Evolutionary conservation across 2,329 filamentous ascomycete species (phyloP), one percentile per base, ranked within the genome.

Genomic region (Penicillium sp.): DNA sequence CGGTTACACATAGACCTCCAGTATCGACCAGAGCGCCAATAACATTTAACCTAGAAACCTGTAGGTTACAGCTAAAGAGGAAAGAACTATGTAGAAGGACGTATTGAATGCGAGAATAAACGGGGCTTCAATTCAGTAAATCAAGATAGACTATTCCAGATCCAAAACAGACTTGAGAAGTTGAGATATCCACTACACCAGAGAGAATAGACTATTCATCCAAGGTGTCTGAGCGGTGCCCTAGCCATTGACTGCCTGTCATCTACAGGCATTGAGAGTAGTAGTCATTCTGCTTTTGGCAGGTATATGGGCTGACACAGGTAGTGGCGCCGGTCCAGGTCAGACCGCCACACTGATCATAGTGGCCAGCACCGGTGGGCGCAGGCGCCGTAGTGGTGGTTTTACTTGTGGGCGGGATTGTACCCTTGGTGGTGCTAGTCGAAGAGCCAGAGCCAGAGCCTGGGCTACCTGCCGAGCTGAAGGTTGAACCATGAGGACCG

Each of bases 401-500:
- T 2, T 52, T 25, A 25, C 4, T 25, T 6, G 22, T 25, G 22
- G 22, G 3, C 6, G 19, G 3, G 3, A 53, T 49, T 33, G 50
- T 33, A 40, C 40, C 52, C 3, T 43, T 50, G 11, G 55, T 49
- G 6, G 49, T 49, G 25, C 40, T 41, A 3, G 16, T 41, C 16
- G 39, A 41, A 1, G 46, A 46, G 10, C 35, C 54, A n/a, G 48
- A 45, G 18, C 52, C 27, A n/a, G 46, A 45, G n/a, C 52, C 33
- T 13, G 41, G 37, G 35, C 16, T 30, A 10, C 22, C 33, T n/a
- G n/a, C n/a, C 4, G 54, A 50, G 25, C 19, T 52, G 52, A 57
- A 80, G 61, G 80, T 82, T 42, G 76, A 78, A 63, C 74, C 74
- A 60, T 82, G 77, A 49, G 77, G 72, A 36, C 79, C 80, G 58